Conservation (phyloP, 2,329 filamentous ascomycete genomes). For the Chlorencoelia australis region DNA sequence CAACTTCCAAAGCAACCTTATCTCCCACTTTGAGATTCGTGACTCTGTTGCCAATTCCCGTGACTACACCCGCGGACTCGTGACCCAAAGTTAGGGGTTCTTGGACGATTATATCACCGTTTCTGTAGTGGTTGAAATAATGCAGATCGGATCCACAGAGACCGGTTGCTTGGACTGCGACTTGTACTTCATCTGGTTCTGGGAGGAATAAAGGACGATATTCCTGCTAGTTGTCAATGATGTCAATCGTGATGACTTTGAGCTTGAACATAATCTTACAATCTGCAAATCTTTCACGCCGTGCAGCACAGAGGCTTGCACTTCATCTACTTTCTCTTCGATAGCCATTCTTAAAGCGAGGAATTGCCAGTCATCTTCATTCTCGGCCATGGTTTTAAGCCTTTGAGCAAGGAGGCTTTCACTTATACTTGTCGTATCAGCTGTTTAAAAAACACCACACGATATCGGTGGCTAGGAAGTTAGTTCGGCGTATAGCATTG, state of each 20-base stretch:
- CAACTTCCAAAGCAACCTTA: constrained; percentile 87
- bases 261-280: constrained; percentile 12
- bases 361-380: no score
- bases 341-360: constrained; percentile 10
- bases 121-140: constrained; percentile 93
- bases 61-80: constrained; percentile 77
- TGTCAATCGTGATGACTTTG: no score
- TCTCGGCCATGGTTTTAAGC: no score
- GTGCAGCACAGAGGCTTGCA: constrained; percentile 26
- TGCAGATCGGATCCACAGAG: constrained; percentile 97
- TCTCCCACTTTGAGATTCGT: constrained; percentile 71
- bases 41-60: constrained; percentile 73
- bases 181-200: constrained; percentile 54
- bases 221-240: constrained; percentile 20
- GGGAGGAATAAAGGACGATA: constrained; percentile 19
- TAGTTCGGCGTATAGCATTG: no score
- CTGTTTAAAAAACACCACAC: no score
- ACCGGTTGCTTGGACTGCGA: constrained; percentile 85
- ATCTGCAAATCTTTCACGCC: constrained; percentile 26
- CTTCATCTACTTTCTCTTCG: constrained; percentile 7
- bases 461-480: no score
- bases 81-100: constrained; percentile 87
- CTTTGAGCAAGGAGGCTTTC: no score
- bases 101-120: constrained; percentile 88
- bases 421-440: no score